Base-by-base conservation (phyloP, 306 rosid genomes). In the Prosopis cineraria region DNA sequence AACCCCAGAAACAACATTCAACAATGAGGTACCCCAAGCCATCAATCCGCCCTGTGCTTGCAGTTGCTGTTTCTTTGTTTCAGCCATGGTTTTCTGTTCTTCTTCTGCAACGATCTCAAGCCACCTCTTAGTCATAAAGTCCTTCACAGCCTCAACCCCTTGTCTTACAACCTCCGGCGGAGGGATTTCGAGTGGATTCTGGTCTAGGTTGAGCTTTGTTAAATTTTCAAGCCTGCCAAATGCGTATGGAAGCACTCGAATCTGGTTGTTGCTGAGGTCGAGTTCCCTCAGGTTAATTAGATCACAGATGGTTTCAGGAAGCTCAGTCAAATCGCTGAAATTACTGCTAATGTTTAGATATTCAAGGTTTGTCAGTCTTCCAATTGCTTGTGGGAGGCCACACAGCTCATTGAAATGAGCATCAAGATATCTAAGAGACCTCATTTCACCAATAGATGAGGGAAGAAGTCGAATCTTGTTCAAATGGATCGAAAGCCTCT, bases 341-440 rank as follows among this genome's bases (percentile, higher is more conserved):
- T 87, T 87, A 31, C 87, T 85, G 69, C 91, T 75, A 8, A 87
- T 52, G 79, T 87, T 87, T 22, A 87, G 87, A 67, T 77, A 83
- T 69, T 87, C 87, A 16, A 87, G 85, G 78, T 85, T 87, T 59
- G 80, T 75, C 62, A 87, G 81, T 41, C 81, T 85, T 45, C 88
- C 91, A 29, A 85, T 82, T 24, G 85, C 22, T 10, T 70, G 78
- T 73, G 88, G 91, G 36, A 87, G 82, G 66, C 84, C 88, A 74
- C 70, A 86, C 63, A 87, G 87, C 78, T 82, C 87, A 17, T 87
- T 87, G 91, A 87, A 87, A 66, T 87, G 91, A 74, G 55, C 91
- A 78, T 87, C 91, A 30, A 87, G 78, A 76, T 85, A 76, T 69
- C 73, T 87, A 7, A 87, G 81, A 52, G 91, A 87, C 81, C 80